Percentiles rank a stretch among this genome's conserved stretches.
Evolutionary conservation across 2,329 filamentous ascomycete species (phyloP).

Genomic region (Xylariaceae sp.): DNA sequence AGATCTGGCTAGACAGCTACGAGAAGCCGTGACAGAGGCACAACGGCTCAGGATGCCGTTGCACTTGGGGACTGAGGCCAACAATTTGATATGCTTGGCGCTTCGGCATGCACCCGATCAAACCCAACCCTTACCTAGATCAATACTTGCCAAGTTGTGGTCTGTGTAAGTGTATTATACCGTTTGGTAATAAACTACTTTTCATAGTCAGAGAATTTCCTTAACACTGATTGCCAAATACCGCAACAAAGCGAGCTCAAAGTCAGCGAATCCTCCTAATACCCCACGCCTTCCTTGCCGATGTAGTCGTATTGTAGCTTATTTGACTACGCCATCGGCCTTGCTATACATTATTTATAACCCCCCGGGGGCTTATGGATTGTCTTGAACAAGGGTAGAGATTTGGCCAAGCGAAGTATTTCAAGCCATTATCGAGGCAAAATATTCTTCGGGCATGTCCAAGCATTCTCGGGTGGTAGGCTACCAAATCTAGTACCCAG

Average conservation of each 20-base stretch:
- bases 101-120: constrained; percentile 22
- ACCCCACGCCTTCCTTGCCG: neutral
- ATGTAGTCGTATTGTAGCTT: neutral
- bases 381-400: constrained; percentile 1
- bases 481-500: neutral
- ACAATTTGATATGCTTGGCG: constrained; percentile 36
- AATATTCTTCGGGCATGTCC: neutral
- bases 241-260: neutral
- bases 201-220: neutral
- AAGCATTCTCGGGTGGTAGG: neutral
- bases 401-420: neutral
- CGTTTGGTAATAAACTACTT: neutral
- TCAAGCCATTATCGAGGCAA: neutral
- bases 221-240: neutral
- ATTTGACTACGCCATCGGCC: constrained; percentile 3
- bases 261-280: neutral
- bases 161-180: constrained; percentile 16
- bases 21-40: constrained; percentile 40
- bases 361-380: neutral
- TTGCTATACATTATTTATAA: constrained; percentile 10
- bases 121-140: constrained; percentile 23
- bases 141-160: constrained; percentile 30
- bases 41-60: constrained; percentile 41
- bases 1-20: constrained; percentile 33
- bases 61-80: constrained; percentile 39